A percentile compares a stretch with the other conserved stretches of the same genome.
Conservation (phyloP, 176 grass and related monocot genomes). For the Rhipidocladum racemiflorum region DNA sequence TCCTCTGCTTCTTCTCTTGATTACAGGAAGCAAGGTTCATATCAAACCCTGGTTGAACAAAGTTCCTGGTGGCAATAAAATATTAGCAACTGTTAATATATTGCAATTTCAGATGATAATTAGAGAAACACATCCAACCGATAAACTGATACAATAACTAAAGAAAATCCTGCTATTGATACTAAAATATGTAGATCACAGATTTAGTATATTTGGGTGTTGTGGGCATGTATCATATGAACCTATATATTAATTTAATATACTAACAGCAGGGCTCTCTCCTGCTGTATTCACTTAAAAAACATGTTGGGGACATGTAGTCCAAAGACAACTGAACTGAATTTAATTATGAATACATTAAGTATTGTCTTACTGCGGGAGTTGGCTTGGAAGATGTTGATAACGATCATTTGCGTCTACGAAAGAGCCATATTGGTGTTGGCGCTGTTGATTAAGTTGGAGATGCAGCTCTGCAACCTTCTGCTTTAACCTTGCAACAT, state of each 20-base stretch:
- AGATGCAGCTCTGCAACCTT: slow-evolving; percentile 93
- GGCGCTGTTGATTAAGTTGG: slow-evolving; percentile 94
- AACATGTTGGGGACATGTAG: neutral
- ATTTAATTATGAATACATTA: neutral
- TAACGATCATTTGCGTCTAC: slow-evolving; percentile 44
- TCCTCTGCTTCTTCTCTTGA: slow-evolving; percentile 92
- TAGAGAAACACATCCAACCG: neutral
- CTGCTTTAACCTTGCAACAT: slow-evolving; percentile 83
- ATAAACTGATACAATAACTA: neutral
- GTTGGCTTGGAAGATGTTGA: slow-evolving; percentile 66
- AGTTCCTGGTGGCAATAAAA: slow-evolving; percentile 60
- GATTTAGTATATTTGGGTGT: neutral
- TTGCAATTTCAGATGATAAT: neutral
- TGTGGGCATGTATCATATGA: neutral
- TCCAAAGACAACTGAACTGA: slow-evolving; percentile 13
- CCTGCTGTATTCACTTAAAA: neutral
- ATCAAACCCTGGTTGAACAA: slow-evolving; percentile 91
- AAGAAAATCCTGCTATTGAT: slow-evolving; percentile 19
- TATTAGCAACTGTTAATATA: slow-evolving; percentile 24
- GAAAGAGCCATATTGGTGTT: slow-evolving; percentile 66
- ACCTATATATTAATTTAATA: neutral
- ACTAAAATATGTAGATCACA: slow-evolving; percentile 9
- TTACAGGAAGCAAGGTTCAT: slow-evolving; percentile 82
- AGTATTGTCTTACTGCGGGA: slow-evolving; percentile 63
- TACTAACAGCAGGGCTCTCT: neutral